phyloP scores from a whole-genome alignment of 2,329 filamentous ascomycete species.

The Penicillium sp. region DNA sequence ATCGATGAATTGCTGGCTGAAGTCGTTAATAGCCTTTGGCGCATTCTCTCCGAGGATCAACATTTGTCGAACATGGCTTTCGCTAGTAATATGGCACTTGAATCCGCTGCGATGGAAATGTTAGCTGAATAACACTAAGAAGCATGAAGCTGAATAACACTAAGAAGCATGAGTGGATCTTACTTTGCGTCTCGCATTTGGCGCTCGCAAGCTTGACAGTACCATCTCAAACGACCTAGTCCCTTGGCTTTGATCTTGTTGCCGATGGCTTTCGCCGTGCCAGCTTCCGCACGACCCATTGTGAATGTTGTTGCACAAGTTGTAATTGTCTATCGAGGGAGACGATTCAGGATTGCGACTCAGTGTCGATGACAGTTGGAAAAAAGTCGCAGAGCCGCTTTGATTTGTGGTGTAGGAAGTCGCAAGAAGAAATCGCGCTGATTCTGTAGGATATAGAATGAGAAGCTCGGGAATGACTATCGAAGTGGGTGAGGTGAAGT shows the following conservation, averaged over 20 bases:
- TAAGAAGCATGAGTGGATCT: background rate
- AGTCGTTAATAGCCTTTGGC: conserved; percentile 66
- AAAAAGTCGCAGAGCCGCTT: background rate
- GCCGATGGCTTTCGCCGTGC: conserved; percentile 83
- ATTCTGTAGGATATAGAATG: too few relatives aligned
- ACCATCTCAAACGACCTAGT: conserved; percentile 82
- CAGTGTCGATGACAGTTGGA: background rate
- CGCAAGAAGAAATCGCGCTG: background rate
- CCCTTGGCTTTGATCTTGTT: conserved; percentile 81
- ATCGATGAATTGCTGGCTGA: conserved; percentile 71
- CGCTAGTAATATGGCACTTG: conserved; percentile 79
- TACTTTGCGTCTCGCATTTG: conserved; percentile 77
- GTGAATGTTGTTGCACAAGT: conserved; percentile 33
- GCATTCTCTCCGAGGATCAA: conserved; percentile 77
- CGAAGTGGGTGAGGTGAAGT: background rate
- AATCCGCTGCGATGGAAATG: conserved; percentile 54
- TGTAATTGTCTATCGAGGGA: background rate
- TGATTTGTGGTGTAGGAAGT: too few relatives aligned
- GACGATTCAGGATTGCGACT: conserved; percentile 8
- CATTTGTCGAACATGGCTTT: conserved; percentile 89
- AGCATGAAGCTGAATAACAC: background rate
- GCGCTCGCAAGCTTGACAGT: conserved; percentile 70
- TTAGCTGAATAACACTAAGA: background rate
- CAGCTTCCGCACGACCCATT: conserved; percentile 92
- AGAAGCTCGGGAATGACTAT: too few relatives aligned